Percentiles rank a stretch among this genome's conserved stretches.
phyloP scores from a whole-genome alignment of 768 basidiomycete genomes.

The Dentipellis fragilis region DNA sequence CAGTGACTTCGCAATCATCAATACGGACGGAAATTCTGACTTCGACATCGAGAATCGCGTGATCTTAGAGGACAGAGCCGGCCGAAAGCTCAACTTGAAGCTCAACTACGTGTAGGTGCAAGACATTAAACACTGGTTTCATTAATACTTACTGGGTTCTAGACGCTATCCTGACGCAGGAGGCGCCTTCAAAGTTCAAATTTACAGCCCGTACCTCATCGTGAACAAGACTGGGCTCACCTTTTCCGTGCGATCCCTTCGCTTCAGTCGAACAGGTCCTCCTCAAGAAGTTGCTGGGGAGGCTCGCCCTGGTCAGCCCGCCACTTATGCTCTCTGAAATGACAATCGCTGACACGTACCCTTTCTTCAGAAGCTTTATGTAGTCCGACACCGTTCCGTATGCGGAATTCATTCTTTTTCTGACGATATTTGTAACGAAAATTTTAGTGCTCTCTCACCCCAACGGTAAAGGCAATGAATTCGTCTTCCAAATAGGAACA shows the following conservation, averaged over 20 bases:
- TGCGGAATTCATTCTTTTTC: slow-evolving; percentile 23
- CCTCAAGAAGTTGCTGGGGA: slow-evolving; percentile 83
- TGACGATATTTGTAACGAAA: background rate
- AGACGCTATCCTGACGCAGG: slow-evolving; percentile 83
- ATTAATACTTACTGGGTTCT: background rate
- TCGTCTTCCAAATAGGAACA: slow-evolving; percentile 68
- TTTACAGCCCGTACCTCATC: slow-evolving; percentile 84
- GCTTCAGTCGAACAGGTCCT: slow-evolving; percentile 40
- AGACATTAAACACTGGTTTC: background rate
- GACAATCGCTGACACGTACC: background rate
- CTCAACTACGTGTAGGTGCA: slow-evolving; percentile 81
- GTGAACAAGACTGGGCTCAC: slow-evolving; percentile 89
- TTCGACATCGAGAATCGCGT: slow-evolving; percentile 73
- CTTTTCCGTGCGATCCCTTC: slow-evolving; percentile 56
- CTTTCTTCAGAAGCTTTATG: slow-evolving; percentile 28
- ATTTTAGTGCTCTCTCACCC: slow-evolving; percentile 76
- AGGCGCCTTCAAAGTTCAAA: slow-evolving; percentile 92
- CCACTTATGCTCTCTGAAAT: background rate
- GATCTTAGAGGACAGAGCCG: slow-evolving; percentile 59
- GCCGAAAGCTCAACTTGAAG: slow-evolving; percentile 68
- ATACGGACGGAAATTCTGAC: slow-evolving; percentile 84
- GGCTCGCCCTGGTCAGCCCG: slow-evolving; percentile 42
- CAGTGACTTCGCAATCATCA: slow-evolving; percentile 96
- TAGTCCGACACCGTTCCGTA: slow-evolving; percentile 70
- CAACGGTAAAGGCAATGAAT: slow-evolving; percentile 72